Percentiles rank a stretch among this genome's conserved stretches.
These are phyloP conservation scores for Coccomyxa sp. DNA, from an alignment of 139 green algal genomes.

Conservation along the genomic window DNA sequence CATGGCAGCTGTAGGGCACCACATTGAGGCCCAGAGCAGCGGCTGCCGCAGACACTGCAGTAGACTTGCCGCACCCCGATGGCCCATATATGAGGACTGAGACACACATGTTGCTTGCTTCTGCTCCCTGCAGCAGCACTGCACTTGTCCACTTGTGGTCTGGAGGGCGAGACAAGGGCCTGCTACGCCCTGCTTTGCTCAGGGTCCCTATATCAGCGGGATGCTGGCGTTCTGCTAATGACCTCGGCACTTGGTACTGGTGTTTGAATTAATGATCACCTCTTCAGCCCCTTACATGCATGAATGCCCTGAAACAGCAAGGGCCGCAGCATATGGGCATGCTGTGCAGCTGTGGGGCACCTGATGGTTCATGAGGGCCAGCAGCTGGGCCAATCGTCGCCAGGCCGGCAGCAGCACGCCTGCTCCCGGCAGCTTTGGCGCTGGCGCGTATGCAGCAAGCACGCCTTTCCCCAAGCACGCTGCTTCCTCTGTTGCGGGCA, in stretches of 20 bases:
- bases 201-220: neutral
- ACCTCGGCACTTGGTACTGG: too few species aligned
- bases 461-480: too few species aligned
- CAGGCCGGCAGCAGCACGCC: constrained; percentile 34
- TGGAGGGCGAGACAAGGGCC: neutral
- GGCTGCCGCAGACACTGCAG: constrained; percentile 51
- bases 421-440: constrained; percentile 13
- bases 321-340: neutral
- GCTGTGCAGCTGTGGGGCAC: neutral
- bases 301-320: neutral
- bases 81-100: constrained; percentile 64
- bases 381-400: constrained; percentile 26
- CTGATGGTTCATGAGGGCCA: constrained; percentile 39
- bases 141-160: neutral
- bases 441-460: too few species aligned
- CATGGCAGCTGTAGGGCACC: constrained; percentile 52
- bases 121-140: constrained; percentile 8
- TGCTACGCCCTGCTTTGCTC: neutral
- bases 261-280: neutral
- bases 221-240: too few species aligned
- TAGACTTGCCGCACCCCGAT: constrained; percentile 46
- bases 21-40: constrained; percentile 68
- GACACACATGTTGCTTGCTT: constrained; percentile 17
- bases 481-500: too few species aligned
- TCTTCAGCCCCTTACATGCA: too few species aligned